Evolutionary conservation across 164 flowering plant species (phyloP).

Genomic region (Sedum album): DNA sequence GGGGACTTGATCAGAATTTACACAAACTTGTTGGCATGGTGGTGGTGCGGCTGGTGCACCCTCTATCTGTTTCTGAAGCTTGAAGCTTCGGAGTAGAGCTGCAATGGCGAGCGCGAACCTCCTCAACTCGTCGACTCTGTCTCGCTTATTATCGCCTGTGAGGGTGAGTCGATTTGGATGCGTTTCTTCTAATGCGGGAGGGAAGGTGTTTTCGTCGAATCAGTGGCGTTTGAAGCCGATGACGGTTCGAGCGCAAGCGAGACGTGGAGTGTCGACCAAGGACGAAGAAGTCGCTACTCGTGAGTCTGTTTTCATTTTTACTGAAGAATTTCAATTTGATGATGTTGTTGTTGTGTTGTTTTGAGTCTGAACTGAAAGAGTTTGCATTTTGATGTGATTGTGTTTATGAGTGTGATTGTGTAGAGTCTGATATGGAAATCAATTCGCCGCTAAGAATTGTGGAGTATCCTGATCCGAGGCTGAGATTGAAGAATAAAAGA

Average conservation of each 20-base stretch:
- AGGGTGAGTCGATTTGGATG: not conserved
- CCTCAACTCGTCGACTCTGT: not conserved
- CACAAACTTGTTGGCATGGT: not conserved
- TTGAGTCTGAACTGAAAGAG: not conserved
- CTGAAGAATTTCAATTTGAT: no score
- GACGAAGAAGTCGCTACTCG: slow-evolving; percentile 2
- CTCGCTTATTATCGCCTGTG: not conserved
- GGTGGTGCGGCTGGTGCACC: not conserved
- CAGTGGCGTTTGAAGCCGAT: not conserved
- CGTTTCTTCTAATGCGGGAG: not conserved
- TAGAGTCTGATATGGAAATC: slow-evolving; percentile 63
- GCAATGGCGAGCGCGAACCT: slow-evolving; percentile 2
- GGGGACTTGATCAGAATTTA: not conserved
- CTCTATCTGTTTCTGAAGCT: not conserved
- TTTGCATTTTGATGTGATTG: no score
- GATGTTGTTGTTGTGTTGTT: not conserved
- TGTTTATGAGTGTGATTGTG: no score
- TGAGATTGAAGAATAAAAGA: slow-evolving; percentile 71
- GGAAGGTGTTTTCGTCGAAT: not conserved
- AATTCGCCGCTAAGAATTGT: slow-evolving; percentile 67
- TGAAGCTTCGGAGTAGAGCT: not conserved
- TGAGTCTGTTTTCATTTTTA: not conserved
- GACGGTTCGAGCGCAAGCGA: slow-evolving; percentile 31
- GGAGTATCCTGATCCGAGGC: slow-evolving; percentile 78
- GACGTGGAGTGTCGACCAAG: slow-evolving; percentile 22